A percentile compares a stretch with the other conserved stretches of the same genome.
These are phyloP conservation scores for Vitellaria paradoxa DNA, from an alignment of 179 eudicot genomes.

Conservation along the genomic window DNA sequence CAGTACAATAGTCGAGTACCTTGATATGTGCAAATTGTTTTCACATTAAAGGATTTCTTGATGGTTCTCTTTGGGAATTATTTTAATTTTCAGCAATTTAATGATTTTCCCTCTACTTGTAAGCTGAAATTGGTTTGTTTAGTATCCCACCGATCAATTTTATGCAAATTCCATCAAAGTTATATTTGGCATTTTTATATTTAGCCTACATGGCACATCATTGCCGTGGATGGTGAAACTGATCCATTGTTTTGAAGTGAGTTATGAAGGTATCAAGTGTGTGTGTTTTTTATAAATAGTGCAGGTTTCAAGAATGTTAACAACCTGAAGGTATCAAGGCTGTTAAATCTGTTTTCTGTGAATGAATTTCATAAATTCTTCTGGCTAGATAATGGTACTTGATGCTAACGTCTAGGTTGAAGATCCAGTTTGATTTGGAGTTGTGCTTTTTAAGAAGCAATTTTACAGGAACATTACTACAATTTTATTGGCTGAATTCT, in stretches of 20 bases:
- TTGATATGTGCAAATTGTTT: slow-evolving; percentile 3
- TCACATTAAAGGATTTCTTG: background rate
- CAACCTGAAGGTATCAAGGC: background rate
- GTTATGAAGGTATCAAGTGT: background rate
- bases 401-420: background rate
- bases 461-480: background rate
- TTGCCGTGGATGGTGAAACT: background rate
- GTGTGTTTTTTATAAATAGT: background rate
- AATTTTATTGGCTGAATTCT: background rate
- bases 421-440: background rate
- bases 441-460: background rate
- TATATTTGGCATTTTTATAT: background rate
- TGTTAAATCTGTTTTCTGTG: background rate
- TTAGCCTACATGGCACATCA: background rate
- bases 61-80: background rate
- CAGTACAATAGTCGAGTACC: slow-evolving; percentile 1
- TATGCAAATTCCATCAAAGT: too few species aligned
- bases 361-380: background rate
- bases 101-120: background rate
- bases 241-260: background rate
- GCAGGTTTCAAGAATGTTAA: background rate
- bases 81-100: background rate
- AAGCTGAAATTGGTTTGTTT: background rate
- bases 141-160: too few species aligned
- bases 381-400: background rate